Evolutionary conservation across 768 basidiomycete species (phyloP), one percentile per base, ranked within the genome.

Genomic region (Peribolospora kevripleyi): DNA sequence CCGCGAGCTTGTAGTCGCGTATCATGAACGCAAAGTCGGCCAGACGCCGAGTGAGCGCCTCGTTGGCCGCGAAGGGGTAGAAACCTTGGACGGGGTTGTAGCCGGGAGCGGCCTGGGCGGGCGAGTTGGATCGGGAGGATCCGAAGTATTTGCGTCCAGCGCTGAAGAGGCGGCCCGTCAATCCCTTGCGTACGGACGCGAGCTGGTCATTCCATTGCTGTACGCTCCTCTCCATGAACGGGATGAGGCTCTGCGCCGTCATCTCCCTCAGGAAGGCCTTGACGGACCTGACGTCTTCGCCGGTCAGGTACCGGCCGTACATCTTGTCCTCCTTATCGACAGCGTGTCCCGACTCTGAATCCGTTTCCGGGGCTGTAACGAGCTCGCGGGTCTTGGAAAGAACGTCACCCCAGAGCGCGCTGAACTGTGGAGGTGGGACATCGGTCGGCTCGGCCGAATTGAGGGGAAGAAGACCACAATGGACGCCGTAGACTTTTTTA

Each of bases 211-310:
- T 95, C 85, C 88, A 91, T 59, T 91, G 84, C 49, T 85, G 61
- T 5, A 90, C 82, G 66, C 80, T 81, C 63, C 81, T 84, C 69
- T 97, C 91, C 85, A 97, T 90, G 84, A 84, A 95, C 1, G 90
- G 90, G 3, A 95, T 66, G 48, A 97, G 68, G 63, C 83, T 88
- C 78, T 83, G 85, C 8, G 80, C 78, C 3, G 85, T 73, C 61
- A 95, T 81, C 66, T 93, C 90, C 48, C 87, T 75, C 7, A 84
- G 74, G 62, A 95, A 86, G 53, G 76, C 75, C 0, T 78, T 78
- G 5, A 79, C 75, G 60, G 77, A 75, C 53, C 80, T 75, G 10
- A 85, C 81, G 68, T 91, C 87, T 50, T 69, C 14, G 36, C 52
- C 41, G 3, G 51, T 25, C 51, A 13, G 38, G 41, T 53, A 43